Evolutionary conservation across 73 alveolate species (phyloP).

Genomic region (Stentor coeruleus): DNA sequence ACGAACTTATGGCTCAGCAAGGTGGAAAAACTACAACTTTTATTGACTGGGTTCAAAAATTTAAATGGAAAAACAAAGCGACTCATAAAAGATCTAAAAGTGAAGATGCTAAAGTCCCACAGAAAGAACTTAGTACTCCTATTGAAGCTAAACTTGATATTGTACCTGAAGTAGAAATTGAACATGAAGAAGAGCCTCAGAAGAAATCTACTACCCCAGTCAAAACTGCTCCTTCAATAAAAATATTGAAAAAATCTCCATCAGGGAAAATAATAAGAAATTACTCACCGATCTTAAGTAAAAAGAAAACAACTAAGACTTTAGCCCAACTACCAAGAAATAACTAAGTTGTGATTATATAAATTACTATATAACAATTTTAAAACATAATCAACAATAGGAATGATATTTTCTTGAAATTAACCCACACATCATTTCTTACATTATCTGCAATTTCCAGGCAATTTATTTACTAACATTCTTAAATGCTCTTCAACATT

Average conservation of each 20-base stretch:
- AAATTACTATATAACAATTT: too few species aligned
- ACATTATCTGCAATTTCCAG: too few species aligned
- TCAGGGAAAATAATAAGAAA: background rate
- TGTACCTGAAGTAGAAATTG: background rate
- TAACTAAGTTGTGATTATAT: too few species aligned
- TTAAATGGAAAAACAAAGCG: background rate
- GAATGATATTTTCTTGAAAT: too few species aligned
- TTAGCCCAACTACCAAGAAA: too few species aligned
- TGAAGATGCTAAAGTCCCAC: background rate
- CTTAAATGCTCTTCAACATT: too few species aligned
- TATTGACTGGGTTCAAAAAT: background rate
- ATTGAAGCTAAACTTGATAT: background rate
- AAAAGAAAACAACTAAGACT: too few species aligned
- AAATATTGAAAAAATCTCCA: background rate
- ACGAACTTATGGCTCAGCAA: background rate
- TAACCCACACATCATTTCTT: too few species aligned
- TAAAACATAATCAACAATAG: too few species aligned
- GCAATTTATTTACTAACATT: too few species aligned
- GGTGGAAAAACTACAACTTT: background rate
- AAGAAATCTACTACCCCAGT: background rate
- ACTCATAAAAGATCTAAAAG: background rate
- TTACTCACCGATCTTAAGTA: background rate
- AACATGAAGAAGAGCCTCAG: background rate
- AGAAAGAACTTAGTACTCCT: background rate
- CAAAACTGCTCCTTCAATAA: background rate